A percentile compares a stretch with the other conserved stretches of the same genome.
Conservation (phyloP, 2,329 filamentous ascomycete genomes). For the Colletotrichum tabaci region DNA sequence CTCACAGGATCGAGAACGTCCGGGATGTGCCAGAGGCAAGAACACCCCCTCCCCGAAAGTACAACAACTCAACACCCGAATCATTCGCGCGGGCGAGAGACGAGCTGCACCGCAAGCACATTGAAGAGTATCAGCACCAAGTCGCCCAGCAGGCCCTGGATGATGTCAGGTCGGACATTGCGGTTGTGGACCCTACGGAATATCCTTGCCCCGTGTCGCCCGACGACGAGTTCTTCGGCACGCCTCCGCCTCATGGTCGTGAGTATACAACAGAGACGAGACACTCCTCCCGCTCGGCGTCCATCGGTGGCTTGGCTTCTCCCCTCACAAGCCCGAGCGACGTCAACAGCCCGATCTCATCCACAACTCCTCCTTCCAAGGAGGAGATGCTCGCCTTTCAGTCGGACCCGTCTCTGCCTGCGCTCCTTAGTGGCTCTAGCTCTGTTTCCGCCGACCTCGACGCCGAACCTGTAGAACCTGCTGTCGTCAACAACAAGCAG, state of each 20-base stretch:
- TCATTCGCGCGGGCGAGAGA: constrained; percentile 57
- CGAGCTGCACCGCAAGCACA: constrained; percentile 50
- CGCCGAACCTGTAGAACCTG: constrained; percentile 70
- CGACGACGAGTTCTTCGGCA: constrained; percentile 54
- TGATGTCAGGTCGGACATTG: constrained; percentile 23
- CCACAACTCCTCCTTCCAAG: constrained; percentile 55
- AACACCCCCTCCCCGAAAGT: constrained; percentile 53
- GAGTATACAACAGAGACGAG: constrained; percentile 60
- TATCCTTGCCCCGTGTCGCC: constrained; percentile 63
- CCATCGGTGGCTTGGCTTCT: constrained; percentile 63
- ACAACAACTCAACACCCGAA: constrained; percentile 57
- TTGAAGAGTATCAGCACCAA: constrained; percentile 53
- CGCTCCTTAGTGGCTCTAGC: constrained; percentile 74
- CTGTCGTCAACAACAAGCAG: constrained; percentile 57
- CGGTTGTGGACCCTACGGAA: constrained; percentile 48
- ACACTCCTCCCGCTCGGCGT: constrained; percentile 68
- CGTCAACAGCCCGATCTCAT: constrained; percentile 63
- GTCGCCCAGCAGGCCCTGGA: constrained; percentile 48
- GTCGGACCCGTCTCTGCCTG: constrained; percentile 75
- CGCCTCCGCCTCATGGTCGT: constrained; percentile 52
- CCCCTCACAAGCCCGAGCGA: constrained; percentile 71
- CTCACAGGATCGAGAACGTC: constrained; percentile 58
- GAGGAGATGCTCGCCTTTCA: constrained; percentile 69
- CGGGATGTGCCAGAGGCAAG: constrained; percentile 52
- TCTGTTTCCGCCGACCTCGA: constrained; percentile 76